Conservation (phyloP, 1,284 basidiomycete genomes). For the Paramarasmius palmivorus region DNA sequence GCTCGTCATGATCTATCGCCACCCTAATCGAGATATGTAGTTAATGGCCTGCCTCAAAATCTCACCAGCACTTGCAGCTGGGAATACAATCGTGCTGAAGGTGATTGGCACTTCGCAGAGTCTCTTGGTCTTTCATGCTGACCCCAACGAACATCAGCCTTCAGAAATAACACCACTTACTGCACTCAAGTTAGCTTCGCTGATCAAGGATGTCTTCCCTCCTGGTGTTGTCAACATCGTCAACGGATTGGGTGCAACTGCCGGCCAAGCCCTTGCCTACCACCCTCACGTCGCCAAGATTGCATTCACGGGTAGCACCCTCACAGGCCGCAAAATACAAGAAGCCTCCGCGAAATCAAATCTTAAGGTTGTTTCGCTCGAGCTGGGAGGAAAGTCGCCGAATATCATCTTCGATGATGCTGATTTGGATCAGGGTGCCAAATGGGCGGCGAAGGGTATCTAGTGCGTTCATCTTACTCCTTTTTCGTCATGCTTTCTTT, state of each 20-base stretch:
- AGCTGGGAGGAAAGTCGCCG: slow-evolving; percentile 80
- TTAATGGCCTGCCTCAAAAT: slow-evolving; percentile 83
- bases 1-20: too few species aligned
- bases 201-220: slow-evolving; percentile 58
- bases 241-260: slow-evolving; percentile 71
- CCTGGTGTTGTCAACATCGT: slow-evolving; percentile 74
- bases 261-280: slow-evolving; percentile 57
- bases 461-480: too few species aligned
- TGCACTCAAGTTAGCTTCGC: slow-evolving; percentile 52
- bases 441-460: slow-evolving; percentile 81
- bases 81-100: slow-evolving; percentile 81
- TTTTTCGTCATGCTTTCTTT: too few species aligned
- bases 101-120: too few species aligned
- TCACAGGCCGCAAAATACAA: slow-evolving; percentile 67
- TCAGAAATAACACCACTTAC: slow-evolving; percentile 87
- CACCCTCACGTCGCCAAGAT: slow-evolving; percentile 50
- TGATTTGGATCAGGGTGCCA: slow-evolving; percentile 76
- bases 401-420: slow-evolving; percentile 80
- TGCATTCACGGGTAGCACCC: slow-evolving; percentile 56
- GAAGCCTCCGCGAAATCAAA: slow-evolving; percentile 64
- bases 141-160: slow-evolving; percentile 36
- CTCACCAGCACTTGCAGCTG: slow-evolving; percentile 80
- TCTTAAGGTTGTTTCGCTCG: slow-evolving; percentile 72
- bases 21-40: too few species aligned
- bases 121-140: not conserved